These are phyloP conservation scores for Dendrocalamus sinicus DNA, from an alignment of 176 grass and related monocot genomes.

Conservation along the genomic window DNA sequence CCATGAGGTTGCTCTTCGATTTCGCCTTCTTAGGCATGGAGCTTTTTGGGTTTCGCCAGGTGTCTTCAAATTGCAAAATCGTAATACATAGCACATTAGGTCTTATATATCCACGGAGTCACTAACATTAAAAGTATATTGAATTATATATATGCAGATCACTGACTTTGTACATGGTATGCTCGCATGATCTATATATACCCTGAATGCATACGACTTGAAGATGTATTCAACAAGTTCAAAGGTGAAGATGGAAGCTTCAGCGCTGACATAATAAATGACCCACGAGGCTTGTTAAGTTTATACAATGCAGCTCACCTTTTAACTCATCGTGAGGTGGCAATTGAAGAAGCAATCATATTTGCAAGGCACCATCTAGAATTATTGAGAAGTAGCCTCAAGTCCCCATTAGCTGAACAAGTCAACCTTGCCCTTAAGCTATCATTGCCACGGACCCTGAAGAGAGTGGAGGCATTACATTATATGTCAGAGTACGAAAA, in stretches of 20 bases:
- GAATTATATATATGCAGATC: too few relatives aligned
- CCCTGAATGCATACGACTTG: not conserved
- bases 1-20: conserved; percentile 44
- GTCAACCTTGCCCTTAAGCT: not conserved
- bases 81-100: too few relatives aligned
- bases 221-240: not conserved
- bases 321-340: not conserved
- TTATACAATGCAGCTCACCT: not conserved
- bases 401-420: not conserved
- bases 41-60: conserved; percentile 50
- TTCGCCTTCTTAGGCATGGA: conserved; percentile 42
- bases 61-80: not conserved
- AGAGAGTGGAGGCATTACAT: too few relatives aligned
- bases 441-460: not conserved
- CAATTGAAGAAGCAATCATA: not conserved
- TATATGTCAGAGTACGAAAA: not conserved
- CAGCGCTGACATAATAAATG: not conserved
- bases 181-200: too few relatives aligned
- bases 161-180: too few relatives aligned
- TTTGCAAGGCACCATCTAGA: not conserved
- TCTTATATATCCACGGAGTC: too few relatives aligned
- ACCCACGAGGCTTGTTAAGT: not conserved
- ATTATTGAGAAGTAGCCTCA: not conserved
- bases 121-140: too few relatives aligned
- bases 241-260: not conserved